Evolutionary conservation across 768 basidiomycete species (phyloP), one percentile per base, ranked within the genome.

Genomic region (Mrakia frigida): DNA sequence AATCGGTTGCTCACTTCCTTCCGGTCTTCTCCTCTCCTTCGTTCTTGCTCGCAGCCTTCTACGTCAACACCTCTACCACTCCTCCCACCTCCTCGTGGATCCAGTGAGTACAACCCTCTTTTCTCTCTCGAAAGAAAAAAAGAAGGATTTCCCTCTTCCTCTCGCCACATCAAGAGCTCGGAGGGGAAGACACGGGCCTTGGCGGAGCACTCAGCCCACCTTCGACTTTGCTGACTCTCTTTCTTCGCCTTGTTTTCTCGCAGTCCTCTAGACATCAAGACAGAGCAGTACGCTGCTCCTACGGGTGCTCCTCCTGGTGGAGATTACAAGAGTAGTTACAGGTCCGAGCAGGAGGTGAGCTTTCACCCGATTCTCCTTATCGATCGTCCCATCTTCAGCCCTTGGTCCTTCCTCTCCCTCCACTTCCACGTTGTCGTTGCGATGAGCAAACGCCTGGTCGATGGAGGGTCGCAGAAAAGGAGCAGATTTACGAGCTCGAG

Each of bases 261-360:
- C 37, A 68, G 65, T 37, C 65, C 65, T n/a, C 65, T 68, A 35
- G 65, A 68, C 18, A 68, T 68, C 65, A 68, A 43, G 65, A 18
- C 65, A 0, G 65, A 68, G 14, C 46, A 50, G 56, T 68, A 68
- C 25, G 65, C 65, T 0, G 37, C 65, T 7, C 65, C 65, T 23
- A 7, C 65, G 18, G 65, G 65, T 39, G 35, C 39, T 68, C 65
- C 65, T 25, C 65, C 65, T 43, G 31, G 65, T 21, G 23, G 39
- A 1, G 65, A 68, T 39, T 68, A 68, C 37, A 68, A 68, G 65
- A 65, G 63, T 37, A 35, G 63, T 33, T 65, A 65, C 35, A 31
- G 63, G 63, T 68, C 65, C 25, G 63, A 37, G 37, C 63, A 56
- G 11, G 56, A 56, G 56, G 56, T 39, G 25, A 68, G 65, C 65